Percentiles rank a stretch among this genome's conserved stretches.
Evolutionary conservation across 352 stramenopile species (phyloP).

Genomic region (Thalassiosira hispida): DNA sequence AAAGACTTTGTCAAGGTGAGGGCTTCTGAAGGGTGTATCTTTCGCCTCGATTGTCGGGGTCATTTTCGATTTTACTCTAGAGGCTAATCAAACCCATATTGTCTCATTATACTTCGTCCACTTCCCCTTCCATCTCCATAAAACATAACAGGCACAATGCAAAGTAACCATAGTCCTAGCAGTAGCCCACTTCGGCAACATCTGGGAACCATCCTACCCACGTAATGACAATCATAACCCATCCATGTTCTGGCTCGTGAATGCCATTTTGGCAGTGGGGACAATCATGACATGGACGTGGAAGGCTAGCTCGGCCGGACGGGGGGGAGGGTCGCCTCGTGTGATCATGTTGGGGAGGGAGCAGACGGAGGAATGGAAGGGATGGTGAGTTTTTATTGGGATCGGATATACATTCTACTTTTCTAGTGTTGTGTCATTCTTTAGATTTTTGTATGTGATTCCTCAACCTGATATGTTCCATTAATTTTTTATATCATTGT

Average conservation of each 20-base stretch:
- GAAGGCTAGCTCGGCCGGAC: conserved; percentile 42
- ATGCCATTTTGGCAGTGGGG: conserved; percentile 50
- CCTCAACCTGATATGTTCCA: conserved; percentile 22
- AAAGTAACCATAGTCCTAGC: conserved; percentile 61
- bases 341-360: conserved; percentile 62
- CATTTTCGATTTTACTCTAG: background rate
- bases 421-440: conserved; percentile 83
- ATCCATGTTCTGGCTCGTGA: conserved; percentile 73
- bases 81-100: background rate
- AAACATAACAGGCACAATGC: conserved; percentile 46
- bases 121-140: background rate
- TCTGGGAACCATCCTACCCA: conserved; percentile 63
- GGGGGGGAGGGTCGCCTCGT: conserved; percentile 34
- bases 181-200: conserved; percentile 64
- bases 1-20: conserved; percentile 47
- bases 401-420: no score
- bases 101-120: background rate
- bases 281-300: conserved; percentile 56
- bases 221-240: conserved; percentile 74
- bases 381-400: conserved; percentile 85
- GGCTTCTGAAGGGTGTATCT: background rate
- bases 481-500: conserved; percentile 6
- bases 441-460: background rate
- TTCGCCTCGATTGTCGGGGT: background rate
- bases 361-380: conserved; percentile 84